Percentiles rank a stretch among this genome's conserved stretches.
phyloP scores from a whole-genome alignment of 1,284 basidiomycete species.

The Phaffia rhodozyma region DNA sequence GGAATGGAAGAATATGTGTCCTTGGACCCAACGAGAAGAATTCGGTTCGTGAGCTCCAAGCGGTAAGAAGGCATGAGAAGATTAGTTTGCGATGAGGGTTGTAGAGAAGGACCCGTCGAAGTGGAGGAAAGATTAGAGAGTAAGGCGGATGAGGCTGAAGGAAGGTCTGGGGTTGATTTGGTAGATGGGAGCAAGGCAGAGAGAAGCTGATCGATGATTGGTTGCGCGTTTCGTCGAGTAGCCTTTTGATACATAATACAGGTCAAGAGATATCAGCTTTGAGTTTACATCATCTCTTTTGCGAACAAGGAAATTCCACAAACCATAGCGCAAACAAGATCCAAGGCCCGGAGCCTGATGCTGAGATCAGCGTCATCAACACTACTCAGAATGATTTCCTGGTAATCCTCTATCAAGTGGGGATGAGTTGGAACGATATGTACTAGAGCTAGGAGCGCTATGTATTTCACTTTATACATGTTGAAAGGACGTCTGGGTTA shows the following conservation, averaged over 20 bases:
- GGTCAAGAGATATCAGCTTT: conserved; percentile 4
- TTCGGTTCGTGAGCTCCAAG: conserved; percentile 61
- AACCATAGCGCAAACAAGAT: conserved; percentile 87
- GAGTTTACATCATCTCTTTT: background rate
- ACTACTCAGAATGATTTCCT: conserved; percentile 79
- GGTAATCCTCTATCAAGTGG: conserved; percentile 79
- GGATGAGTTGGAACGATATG: conserved; percentile 92
- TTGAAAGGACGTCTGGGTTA: background rate
- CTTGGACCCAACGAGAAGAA: conserved; percentile 68
- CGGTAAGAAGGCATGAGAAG: conserved; percentile 62
- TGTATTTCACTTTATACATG: conserved; percentile 71
- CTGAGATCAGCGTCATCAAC: conserved; percentile 89
- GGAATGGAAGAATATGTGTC: conserved; percentile 74
- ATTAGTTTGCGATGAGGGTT: conserved; percentile 24
- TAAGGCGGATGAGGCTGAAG: conserved; percentile 39
- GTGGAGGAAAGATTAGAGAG: conserved; percentile 26
- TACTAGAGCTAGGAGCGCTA: conserved; percentile 83
- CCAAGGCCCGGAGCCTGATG: conserved; percentile 87
- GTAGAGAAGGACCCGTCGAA: conserved; percentile 10
- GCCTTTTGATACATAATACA: conserved; percentile 43
- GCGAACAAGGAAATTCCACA: conserved; percentile 21
- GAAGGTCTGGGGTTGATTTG: conserved; percentile 25
- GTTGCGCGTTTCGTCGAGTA: conserved; percentile 67
- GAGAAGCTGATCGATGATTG: conserved; percentile 75
- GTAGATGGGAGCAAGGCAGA: conserved; percentile 39